Conservation (phyloP, 2,329 filamentous ascomycete genomes). For the Apiospora marii region DNA sequence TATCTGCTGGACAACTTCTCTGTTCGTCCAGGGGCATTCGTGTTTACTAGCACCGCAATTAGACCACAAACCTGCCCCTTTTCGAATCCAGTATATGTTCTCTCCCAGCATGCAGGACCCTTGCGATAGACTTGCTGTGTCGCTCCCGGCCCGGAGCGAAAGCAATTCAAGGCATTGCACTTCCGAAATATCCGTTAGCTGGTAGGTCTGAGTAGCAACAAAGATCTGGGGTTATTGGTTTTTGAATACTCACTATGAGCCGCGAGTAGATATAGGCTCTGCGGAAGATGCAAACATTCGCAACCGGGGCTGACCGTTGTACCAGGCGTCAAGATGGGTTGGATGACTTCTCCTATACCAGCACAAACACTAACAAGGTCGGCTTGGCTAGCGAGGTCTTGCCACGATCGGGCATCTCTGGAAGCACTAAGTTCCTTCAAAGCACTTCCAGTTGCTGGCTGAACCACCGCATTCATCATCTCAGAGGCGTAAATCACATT, state of each 20-base stretch:
- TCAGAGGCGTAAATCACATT: not conserved
- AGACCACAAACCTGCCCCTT: too few relatives aligned
- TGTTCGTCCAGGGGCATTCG: not conserved
- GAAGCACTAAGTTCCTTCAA: not conserved
- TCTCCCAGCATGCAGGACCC: not conserved
- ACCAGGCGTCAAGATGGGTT: not conserved
- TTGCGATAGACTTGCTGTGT: not conserved
- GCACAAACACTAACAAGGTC: not conserved
- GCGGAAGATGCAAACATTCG: not conserved
- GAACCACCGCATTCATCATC: not conserved
- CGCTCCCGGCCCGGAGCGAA: not conserved
- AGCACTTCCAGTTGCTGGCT: not conserved
- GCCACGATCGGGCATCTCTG: not conserved
- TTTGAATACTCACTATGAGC: slow-evolving; percentile 2
- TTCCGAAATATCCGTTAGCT: not conserved
- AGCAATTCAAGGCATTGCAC: not conserved
- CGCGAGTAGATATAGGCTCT: not conserved
- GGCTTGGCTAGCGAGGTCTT: not conserved
- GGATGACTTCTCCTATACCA: not conserved
- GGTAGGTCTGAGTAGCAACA: too few relatives aligned
- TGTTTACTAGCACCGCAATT: too few relatives aligned
- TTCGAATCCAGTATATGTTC: not conserved
- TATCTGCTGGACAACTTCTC: not conserved
- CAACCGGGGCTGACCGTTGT: not conserved
- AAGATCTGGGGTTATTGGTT: too few relatives aligned